Evolutionary conservation across 2,329 filamentous ascomycete species (phyloP).

Genomic region (Fusarium sp.): DNA sequence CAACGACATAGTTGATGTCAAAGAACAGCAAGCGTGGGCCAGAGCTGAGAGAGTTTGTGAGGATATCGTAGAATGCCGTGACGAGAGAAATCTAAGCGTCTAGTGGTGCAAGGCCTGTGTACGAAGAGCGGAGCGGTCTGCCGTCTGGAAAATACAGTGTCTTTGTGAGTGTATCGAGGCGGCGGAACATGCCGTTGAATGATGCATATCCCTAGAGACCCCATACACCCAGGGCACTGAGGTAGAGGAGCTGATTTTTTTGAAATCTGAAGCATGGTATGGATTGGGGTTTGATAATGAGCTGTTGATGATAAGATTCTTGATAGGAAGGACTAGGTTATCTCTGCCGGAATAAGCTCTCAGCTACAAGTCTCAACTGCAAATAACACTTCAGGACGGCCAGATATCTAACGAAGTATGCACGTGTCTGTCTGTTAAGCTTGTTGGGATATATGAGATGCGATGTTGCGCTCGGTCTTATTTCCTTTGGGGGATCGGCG

Average conservation of each 20-base stretch:
- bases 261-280: neutral
- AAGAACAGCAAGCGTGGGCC: neutral
- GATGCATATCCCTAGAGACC: neutral
- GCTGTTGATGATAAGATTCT: no score
- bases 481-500: neutral
- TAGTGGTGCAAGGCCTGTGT: neutral
- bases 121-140: neutral
- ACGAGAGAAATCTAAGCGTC: neutral
- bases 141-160: neutral
- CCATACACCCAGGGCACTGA: neutral
- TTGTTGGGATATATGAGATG: neutral
- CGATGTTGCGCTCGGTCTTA: neutral
- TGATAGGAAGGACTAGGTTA: neutral
- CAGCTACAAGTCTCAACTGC: no score
- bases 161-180: neutral
- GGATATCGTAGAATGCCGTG: neutral
- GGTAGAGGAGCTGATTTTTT: neutral
- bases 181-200: neutral
- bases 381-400: no score
- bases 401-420: neutral
- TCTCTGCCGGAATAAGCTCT: no score
- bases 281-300: neutral
- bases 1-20: neutral
- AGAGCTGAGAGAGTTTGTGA: neutral
- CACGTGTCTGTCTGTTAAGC: no score